Percentiles rank a stretch among this genome's conserved stretches.
phyloP scores from a whole-genome alignment of 345 rosid genomes.

The Moricandia arvensis region DNA sequence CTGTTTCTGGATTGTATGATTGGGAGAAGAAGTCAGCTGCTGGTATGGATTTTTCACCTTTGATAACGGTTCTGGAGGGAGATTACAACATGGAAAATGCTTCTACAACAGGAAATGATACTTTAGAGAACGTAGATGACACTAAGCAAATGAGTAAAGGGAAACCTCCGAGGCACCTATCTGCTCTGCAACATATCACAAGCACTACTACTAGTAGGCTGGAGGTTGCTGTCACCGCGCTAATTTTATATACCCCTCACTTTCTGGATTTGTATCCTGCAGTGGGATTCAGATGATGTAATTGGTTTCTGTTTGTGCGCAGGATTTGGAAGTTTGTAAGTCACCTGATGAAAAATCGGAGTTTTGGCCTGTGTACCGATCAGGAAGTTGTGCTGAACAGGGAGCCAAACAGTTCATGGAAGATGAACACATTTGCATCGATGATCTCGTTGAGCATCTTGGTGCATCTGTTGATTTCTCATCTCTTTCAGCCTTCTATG shows the following conservation, averaged over 20 bases:
- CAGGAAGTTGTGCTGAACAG: conserved; percentile 92
- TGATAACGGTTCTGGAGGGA: conserved; percentile 48
- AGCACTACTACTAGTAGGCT: conserved; percentile 45
- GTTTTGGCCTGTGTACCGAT: conserved; percentile 62
- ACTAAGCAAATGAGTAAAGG: conserved; percentile 50
- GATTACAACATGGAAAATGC: conserved; percentile 41
- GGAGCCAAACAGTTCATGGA: conserved; percentile 94
- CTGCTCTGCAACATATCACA: conserved; percentile 45
- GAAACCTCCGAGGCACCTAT: conserved; percentile 78
- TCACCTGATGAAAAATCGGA: conserved; percentile 55
- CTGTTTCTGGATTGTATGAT: conserved; percentile 29
- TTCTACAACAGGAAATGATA: conserved; percentile 43
- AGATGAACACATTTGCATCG: conserved; percentile 88
- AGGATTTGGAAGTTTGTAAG: conserved; percentile 68
- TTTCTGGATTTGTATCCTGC: not conserved
- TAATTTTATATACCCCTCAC: conserved; percentile 24
- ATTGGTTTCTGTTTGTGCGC: conserved; percentile 26
- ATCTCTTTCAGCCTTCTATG: conserved; percentile 85
- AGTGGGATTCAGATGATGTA: not conserved
- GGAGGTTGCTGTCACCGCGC: conserved; percentile 53
- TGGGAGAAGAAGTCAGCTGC: conserved; percentile 45
- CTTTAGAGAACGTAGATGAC: conserved; percentile 49
- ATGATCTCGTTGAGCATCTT: conserved; percentile 73
- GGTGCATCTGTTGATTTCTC: conserved; percentile 48
- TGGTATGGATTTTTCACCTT: conserved; percentile 62